Evolutionary conservation across 1,139 yeast species (phyloP).

Genomic region (Hyphopichia buzzinii): DNA sequence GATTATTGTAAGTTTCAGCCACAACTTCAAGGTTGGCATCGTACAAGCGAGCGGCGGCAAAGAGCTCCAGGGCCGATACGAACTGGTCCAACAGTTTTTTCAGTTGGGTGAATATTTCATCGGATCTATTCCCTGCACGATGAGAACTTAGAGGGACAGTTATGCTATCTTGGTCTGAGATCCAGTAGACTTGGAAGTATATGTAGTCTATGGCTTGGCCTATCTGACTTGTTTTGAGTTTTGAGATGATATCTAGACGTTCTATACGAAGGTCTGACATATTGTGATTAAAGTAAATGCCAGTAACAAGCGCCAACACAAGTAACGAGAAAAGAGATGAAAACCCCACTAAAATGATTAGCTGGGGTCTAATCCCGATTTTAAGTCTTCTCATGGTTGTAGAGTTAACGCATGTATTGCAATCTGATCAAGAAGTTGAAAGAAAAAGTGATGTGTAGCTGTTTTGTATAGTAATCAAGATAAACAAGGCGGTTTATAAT

Average conservation of each 20-base stretch:
- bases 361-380: conserved; percentile 64
- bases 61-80: conserved; percentile 58
- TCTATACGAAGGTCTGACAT: conserved; percentile 65
- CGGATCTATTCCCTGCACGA: conserved; percentile 67
- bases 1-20: conserved; percentile 32
- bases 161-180: conserved; percentile 61
- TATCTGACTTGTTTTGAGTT: conserved; percentile 76
- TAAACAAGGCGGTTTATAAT: too few species aligned
- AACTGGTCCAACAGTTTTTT: conserved; percentile 53
- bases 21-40: conserved; percentile 47
- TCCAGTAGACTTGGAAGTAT: conserved; percentile 69
- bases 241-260: conserved; percentile 72
- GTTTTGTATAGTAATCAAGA: too few species aligned
- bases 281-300: conserved; percentile 70
- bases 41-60: conserved; percentile 68
- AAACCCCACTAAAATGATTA: conserved; percentile 73
- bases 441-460: too few species aligned
- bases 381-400: conserved; percentile 42
- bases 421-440: too few species aligned
- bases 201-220: conserved; percentile 62
- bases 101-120: conserved; percentile 41
- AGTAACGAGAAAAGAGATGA: conserved; percentile 76
- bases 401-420: too few species aligned
- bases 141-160: conserved; percentile 59
- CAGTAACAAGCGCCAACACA: conserved; percentile 75